A percentile compares a stretch with the other conserved stretches of the same genome.
These are phyloP conservation scores for Galeopsis tetrahit DNA, from an alignment of 257 asterid genomes.

Conservation along the genomic window DNA sequence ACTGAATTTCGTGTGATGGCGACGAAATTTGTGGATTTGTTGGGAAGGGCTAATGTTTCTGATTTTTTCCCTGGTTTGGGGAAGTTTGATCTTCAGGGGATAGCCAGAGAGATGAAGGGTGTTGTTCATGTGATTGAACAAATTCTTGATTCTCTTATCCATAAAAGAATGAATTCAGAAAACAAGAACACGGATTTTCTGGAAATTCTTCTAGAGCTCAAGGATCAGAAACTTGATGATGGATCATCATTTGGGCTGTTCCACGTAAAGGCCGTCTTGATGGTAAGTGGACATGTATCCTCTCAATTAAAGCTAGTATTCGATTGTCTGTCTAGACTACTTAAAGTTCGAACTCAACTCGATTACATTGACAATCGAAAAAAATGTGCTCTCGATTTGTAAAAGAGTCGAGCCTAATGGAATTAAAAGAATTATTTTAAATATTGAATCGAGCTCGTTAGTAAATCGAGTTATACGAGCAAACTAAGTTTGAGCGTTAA, in stretches of 20 bases:
- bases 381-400: too few relatives aligned
- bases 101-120: background rate
- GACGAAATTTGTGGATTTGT: background rate
- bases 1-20: background rate
- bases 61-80: background rate
- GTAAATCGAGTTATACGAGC: too few relatives aligned
- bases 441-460: too few relatives aligned
- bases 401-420: too few relatives aligned
- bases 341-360: too few relatives aligned
- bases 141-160: background rate
- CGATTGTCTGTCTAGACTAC: too few relatives aligned
- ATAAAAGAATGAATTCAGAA: background rate
- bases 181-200: conserved; percentile 10
- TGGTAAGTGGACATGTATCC: background rate
- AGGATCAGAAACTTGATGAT: conserved; percentile 5
- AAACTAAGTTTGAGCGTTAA: too few relatives aligned
- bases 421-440: too few relatives aligned
- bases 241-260: conserved; percentile 6
- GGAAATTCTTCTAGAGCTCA: conserved; percentile 18
- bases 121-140: background rate
- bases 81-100: conserved; percentile 9
- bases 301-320: too few relatives aligned
- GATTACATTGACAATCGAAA: too few relatives aligned
- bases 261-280: background rate
- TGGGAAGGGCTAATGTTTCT: conserved; percentile 14